phyloP scores from a whole-genome alignment of 164 flowering plant genomes.

The Buxus sempervirens region DNA sequence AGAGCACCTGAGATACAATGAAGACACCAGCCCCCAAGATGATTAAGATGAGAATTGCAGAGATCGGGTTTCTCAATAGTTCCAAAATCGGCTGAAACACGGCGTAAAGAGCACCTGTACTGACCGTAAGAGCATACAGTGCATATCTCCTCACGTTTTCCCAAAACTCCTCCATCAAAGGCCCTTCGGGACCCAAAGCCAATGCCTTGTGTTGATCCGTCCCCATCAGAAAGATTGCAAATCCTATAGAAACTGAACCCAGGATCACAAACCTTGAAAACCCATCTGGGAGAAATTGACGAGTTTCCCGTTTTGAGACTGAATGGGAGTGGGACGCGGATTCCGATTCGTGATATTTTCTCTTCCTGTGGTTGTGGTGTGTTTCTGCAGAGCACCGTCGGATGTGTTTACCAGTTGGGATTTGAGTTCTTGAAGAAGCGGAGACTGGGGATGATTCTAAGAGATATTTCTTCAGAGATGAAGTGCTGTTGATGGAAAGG shows the following conservation, averaged over 20 bases:
- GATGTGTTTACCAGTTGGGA: background rate
- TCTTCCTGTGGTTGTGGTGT: slow-evolving; percentile 1
- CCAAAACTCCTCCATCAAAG: slow-evolving; percentile 92
- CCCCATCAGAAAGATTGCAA: slow-evolving; percentile 46
- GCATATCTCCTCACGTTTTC: slow-evolving; percentile 88
- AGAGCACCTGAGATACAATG: slow-evolving; percentile 63
- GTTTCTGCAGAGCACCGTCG: background rate
- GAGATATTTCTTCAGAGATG: slow-evolving; percentile 11
- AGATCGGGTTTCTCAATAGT: slow-evolving; percentile 74
- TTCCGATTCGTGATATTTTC: background rate
- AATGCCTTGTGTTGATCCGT: slow-evolving; percentile 50
- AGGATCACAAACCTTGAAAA: slow-evolving; percentile 33
- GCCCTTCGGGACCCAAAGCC: slow-evolving; percentile 91
- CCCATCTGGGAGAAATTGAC: slow-evolving; percentile 19
- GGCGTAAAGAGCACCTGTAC: slow-evolving; percentile 74
- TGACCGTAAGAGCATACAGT: slow-evolving; percentile 71
- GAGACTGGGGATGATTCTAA: slow-evolving; percentile 1
- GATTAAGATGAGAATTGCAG: slow-evolving; percentile 60
- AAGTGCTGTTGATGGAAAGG: slow-evolving; percentile 17
- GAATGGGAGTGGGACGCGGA: background rate
- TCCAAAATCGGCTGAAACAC: slow-evolving; percentile 64
- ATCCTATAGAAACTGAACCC: slow-evolving; percentile 54
- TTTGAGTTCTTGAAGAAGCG: slow-evolving; percentile 3
- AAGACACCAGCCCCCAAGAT: slow-evolving; percentile 58
- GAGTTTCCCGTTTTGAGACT: slow-evolving; percentile 3